phyloP scores from a whole-genome alignment of 1,139 yeast genomes.

The Pichia sorboxylosa region DNA sequence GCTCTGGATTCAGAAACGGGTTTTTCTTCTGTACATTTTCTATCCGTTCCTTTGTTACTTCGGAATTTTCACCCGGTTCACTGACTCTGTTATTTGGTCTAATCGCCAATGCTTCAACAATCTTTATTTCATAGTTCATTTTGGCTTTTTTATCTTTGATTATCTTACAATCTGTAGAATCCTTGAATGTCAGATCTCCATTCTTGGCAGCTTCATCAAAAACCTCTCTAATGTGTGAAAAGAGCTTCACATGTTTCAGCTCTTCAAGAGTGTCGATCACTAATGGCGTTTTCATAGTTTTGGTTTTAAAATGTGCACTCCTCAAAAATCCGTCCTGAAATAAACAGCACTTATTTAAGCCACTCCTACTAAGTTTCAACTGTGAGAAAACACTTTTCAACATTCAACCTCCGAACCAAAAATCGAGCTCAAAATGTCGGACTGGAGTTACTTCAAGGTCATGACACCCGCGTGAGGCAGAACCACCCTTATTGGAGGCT shows the following conservation, averaged over 20 bases:
- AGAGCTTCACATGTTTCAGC: conserved; percentile 12
- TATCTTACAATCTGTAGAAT: conserved; percentile 15
- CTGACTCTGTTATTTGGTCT: conserved; percentile 24
- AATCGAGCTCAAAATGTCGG: too few relatives aligned
- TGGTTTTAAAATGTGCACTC: too few relatives aligned
- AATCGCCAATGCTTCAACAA: conserved; percentile 21
- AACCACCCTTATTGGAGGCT: too few relatives aligned
- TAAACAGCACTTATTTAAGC: too few relatives aligned
- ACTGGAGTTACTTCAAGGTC: too few relatives aligned
- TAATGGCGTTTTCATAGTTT: too few relatives aligned
- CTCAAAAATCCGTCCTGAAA: too few relatives aligned
- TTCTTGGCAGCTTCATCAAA: conserved; percentile 16
- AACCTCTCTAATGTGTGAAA: conserved; percentile 8
- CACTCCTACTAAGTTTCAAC: too few relatives aligned
- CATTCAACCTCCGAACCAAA: too few relatives aligned
- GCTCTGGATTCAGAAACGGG: conserved; percentile 78
- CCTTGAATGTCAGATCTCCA: conserved; percentile 17
- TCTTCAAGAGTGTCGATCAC: conserved; percentile 14
- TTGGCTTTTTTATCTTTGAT: conserved; percentile 14
- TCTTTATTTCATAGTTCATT: conserved; percentile 21
- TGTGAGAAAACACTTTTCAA: too few relatives aligned
- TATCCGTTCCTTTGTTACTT: conserved; percentile 24
- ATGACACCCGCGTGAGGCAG: too few relatives aligned
- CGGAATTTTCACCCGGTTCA: conserved; percentile 20
- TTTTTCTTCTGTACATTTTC: conserved; percentile 30